These are phyloP conservation scores for Colletotrichum horii DNA, from an alignment of 2,329 filamentous ascomycete species.

Conservation along the genomic window DNA sequence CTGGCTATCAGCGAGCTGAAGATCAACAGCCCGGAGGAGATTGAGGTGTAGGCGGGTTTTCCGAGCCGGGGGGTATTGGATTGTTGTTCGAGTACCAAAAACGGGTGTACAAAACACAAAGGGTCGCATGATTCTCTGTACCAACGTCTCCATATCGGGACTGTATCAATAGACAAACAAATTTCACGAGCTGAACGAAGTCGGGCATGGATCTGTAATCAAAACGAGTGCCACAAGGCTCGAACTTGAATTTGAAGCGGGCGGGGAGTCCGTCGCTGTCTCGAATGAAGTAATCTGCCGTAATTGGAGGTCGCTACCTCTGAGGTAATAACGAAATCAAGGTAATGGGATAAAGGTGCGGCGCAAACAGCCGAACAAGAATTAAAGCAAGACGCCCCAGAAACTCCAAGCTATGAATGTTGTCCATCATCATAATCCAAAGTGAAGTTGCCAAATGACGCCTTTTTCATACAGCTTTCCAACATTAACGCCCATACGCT, in stretches of 20 bases:
- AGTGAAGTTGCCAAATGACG: conserved; percentile 3
- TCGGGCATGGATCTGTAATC: background rate
- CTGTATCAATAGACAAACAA: conserved; percentile 18
- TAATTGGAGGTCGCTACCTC: background rate
- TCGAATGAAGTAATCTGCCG: background rate
- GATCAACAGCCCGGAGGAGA: conserved; percentile 55
- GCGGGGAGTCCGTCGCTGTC: background rate
- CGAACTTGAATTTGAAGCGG: background rate
- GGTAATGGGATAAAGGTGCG: background rate
- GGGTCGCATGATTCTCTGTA: background rate
- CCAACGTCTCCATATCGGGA: background rate
- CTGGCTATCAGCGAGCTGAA: conserved; percentile 83
- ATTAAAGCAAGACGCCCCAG: conserved; percentile 5
- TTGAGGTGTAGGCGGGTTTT: conserved; percentile 29
- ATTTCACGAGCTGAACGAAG: background rate
- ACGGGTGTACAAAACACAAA: background rate
- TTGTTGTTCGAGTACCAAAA: conserved; percentile 10
- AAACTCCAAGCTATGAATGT: conserved; percentile 23
- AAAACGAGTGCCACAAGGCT: background rate
- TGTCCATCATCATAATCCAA: conserved; percentile 16
- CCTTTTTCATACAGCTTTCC: conserved; percentile 15
- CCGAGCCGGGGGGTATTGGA: background rate
- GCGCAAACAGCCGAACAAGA: conserved; percentile 5
- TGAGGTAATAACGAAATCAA: conserved; percentile 7
- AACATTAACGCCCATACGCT: conserved; percentile 1